A percentile compares a stretch with the other conserved stretches of the same genome.
Evolutionary conservation across 768 basidiomycete species (phyloP).

Genomic region (Psilocybe tampanensis): DNA sequence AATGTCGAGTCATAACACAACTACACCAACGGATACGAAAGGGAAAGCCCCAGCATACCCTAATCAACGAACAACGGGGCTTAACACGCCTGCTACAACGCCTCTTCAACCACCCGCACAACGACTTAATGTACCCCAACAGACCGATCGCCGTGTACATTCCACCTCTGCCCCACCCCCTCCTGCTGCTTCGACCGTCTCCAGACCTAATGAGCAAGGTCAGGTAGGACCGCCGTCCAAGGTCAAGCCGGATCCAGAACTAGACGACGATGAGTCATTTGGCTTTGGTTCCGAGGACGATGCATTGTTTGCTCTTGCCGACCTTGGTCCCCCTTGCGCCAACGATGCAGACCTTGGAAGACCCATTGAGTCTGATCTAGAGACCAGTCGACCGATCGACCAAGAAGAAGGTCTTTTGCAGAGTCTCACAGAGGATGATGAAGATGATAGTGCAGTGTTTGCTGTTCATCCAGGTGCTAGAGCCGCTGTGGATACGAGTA

Average conservation of each 20-base stretch:
- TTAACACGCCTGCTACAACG: slow-evolving; percentile 36
- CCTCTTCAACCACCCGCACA: slow-evolving; percentile 16
- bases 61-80: neutral
- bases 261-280: slow-evolving; percentile 43
- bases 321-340: slow-evolving; percentile 42
- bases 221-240: neutral
- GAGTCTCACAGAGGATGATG: slow-evolving; percentile 18
- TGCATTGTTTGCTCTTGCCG: slow-evolving; percentile 60
- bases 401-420: slow-evolving; percentile 38
- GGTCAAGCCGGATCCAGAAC: neutral
- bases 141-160: slow-evolving; percentile 11
- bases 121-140: slow-evolving; percentile 13
- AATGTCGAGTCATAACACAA: slow-evolving; percentile 5
- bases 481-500: neutral
- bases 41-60: slow-evolving; percentile 11
- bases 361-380: slow-evolving; percentile 42
- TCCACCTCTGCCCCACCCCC: slow-evolving; percentile 2
- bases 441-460: slow-evolving; percentile 9
- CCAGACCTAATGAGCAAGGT: neutral
- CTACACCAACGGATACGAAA: slow-evolving; percentile 9
- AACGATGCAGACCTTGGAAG: slow-evolving; percentile 45
- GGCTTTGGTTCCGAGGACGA: slow-evolving; percentile 68
- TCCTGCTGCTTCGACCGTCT: slow-evolving; percentile 1
- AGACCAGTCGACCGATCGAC: slow-evolving; percentile 43
- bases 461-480: slow-evolving; percentile 1